Conservation (phyloP, 1,284 basidiomycete species). For the Fomitopsis pinicola region DNA sequence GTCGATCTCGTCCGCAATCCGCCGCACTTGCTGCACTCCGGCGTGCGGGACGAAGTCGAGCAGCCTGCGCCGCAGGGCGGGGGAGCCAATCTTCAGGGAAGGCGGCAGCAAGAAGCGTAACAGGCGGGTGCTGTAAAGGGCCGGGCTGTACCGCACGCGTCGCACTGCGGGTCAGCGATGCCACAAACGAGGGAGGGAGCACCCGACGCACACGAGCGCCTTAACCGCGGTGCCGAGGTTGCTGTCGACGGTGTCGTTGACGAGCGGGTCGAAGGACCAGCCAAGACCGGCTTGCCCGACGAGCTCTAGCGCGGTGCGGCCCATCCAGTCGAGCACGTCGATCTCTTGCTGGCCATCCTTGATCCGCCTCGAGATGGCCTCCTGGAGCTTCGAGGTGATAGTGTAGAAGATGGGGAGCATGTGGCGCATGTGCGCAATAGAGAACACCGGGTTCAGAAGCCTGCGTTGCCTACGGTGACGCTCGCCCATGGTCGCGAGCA, state of each 20-base stretch:
- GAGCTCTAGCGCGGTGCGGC: conserved; percentile 28
- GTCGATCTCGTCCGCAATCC: conserved; percentile 17
- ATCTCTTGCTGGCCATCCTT: conserved; percentile 22
- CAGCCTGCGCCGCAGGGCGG: conserved; percentile 10
- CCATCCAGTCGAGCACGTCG: conserved; percentile 34
- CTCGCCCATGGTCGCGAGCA: conserved; percentile 16
- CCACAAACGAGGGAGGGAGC: not conserved
- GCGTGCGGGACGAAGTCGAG: conserved; percentile 13
- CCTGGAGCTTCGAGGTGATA: conserved; percentile 10
- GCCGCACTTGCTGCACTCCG: conserved; percentile 9
- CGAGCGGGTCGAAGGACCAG: conserved; percentile 34
- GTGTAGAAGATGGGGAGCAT: conserved; percentile 15
- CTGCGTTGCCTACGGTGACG: conserved; percentile 21
- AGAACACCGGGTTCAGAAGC: conserved; percentile 24
- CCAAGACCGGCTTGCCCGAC: conserved; percentile 31
- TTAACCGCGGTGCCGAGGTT: conserved; percentile 29
- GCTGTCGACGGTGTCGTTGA: conserved; percentile 16
- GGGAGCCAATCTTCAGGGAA: conserved; percentile 7
- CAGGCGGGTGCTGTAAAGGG: conserved; percentile 6
- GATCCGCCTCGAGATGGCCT: conserved; percentile 9
- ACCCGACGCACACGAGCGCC: conserved; percentile 21
- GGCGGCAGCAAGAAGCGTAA: conserved; percentile 11
- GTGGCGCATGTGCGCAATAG: conserved; percentile 19
- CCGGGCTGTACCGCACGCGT: conserved; percentile 9
- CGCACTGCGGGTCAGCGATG: not conserved